Evolutionary conservation across 1,284 basidiomycete genomes (phyloP).

Genomic region (Cerrena zonata): DNA sequence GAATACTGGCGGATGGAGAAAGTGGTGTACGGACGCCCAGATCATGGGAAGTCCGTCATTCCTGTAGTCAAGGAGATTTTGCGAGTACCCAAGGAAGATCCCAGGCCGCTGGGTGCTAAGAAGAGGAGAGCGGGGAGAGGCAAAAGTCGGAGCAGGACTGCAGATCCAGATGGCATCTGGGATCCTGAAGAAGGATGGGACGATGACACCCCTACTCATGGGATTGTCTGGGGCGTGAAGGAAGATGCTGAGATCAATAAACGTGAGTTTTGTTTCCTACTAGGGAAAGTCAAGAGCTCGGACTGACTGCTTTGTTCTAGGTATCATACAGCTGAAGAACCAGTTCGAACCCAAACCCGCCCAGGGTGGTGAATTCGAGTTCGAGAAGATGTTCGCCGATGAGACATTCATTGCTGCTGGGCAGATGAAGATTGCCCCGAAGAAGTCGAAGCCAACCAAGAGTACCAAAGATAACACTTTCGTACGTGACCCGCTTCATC

Average conservation of each 20-base stretch:
- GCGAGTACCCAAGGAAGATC: constrained; percentile 66
- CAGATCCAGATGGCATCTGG: constrained; percentile 30
- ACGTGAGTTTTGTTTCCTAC: constrained; percentile 46
- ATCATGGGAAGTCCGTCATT: constrained; percentile 51
- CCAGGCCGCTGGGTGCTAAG: constrained; percentile 46
- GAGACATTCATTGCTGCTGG: constrained; percentile 88
- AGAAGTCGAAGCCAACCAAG: constrained; percentile 80
- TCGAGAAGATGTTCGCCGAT: constrained; percentile 94
- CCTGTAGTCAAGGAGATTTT: constrained; percentile 81
- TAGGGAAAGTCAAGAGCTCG: neutral
- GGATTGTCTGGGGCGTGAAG: constrained; percentile 67
- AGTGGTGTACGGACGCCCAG: constrained; percentile 69
- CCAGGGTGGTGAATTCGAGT: constrained; percentile 68
- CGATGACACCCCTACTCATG: constrained; percentile 64
- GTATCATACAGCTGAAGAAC: constrained; percentile 8
- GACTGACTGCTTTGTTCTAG: neutral
- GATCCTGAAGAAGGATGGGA: constrained; percentile 86
- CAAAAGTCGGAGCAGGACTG: constrained; percentile 39
- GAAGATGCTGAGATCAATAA: constrained; percentile 55
- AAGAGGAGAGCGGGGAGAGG: constrained; percentile 35
- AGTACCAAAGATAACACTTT: constrained; percentile 91
- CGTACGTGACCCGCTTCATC: constrained; percentile 45
- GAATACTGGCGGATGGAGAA: constrained; percentile 93
- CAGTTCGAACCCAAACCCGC: constrained; percentile 57
- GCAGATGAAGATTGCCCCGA: constrained; percentile 74